Conservation (phyloP, 306 rosid genomes). For the Castanea mollissima region DNA sequence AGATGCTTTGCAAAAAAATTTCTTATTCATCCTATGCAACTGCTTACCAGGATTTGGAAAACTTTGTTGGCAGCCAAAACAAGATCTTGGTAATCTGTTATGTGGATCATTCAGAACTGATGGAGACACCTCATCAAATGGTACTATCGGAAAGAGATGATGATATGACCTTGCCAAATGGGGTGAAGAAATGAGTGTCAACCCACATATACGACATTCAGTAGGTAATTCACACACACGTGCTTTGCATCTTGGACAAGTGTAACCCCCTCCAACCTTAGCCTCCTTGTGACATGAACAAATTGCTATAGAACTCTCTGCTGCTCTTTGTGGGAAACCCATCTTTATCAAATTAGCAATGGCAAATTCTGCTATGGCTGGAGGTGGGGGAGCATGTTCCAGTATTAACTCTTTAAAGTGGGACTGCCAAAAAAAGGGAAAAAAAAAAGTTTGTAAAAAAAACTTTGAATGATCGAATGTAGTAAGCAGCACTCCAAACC, state of each 20-base stretch:
- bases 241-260: slow-evolving; percentile 94
- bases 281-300: slow-evolving; percentile 94
- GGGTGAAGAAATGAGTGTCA: slow-evolving; percentile 95
- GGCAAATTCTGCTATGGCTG: slow-evolving; percentile 96
- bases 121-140: slow-evolving; percentile 75
- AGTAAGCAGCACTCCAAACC: not conserved
- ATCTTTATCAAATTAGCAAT: slow-evolving; percentile 86
- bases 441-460: not conserved
- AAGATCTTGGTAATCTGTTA: slow-evolving; percentile 43
- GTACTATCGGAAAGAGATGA: slow-evolving; percentile 91
- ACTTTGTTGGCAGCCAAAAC: slow-evolving; percentile 92
- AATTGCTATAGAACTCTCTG: slow-evolving; percentile 85
- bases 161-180: slow-evolving; percentile 98
- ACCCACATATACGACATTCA: slow-evolving; percentile 87
- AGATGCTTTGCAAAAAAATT: not conserved
- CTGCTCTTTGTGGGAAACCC: slow-evolving; percentile 99
- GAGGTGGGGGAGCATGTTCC: slow-evolving; percentile 98
- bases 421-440: slow-evolving; percentile 35
- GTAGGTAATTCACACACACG: slow-evolving; percentile 98
- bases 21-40: not conserved
- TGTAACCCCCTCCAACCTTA: slow-evolving; percentile 84
- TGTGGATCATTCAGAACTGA: slow-evolving; percentile 45
- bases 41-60: slow-evolving; percentile 62
- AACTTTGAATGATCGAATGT: not conserved
- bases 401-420: slow-evolving; percentile 83